Evolutionary conservation across 2,329 filamentous ascomycete genomes (phyloP).

Genomic region (Aspergillus sp.): DNA sequence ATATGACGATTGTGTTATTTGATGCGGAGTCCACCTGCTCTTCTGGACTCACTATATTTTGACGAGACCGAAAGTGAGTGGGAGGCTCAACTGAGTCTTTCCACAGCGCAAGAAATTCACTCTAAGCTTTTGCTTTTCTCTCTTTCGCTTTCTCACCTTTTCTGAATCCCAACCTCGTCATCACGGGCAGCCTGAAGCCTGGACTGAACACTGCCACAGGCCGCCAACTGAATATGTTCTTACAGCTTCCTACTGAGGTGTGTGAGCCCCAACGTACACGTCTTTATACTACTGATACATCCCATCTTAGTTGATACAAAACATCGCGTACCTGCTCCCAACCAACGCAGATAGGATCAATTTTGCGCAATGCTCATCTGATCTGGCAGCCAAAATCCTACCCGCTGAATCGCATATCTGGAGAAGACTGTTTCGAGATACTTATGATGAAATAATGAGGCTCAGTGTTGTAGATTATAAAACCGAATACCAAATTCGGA

Average conservation of each 20-base stretch:
- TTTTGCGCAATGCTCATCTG: slow-evolving; percentile 28
- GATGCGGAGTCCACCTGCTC: neutral
- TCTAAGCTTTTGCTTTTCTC: neutral
- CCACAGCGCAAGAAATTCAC: neutral
- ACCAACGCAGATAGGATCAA: slow-evolving; percentile 32
- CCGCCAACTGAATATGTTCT: neutral
- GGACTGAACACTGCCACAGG: neutral
- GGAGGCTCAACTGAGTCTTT: no score
- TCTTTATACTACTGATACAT: neutral
- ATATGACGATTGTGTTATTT: no score
- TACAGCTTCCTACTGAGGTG: slow-evolving; percentile 16
- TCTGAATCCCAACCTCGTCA: neutral
- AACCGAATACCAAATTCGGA: slow-evolving; percentile 36
- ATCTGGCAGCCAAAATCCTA: slow-evolving; percentile 25
- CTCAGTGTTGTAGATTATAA: slow-evolving; percentile 25
- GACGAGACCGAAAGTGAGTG: neutral
- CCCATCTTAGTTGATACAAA: slow-evolving; percentile 30
- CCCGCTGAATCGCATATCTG: slow-evolving; percentile 33
- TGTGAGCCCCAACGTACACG: neutral
- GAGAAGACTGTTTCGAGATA: slow-evolving; percentile 31
- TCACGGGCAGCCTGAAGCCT: no score
- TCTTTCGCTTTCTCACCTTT: neutral
- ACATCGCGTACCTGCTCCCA: slow-evolving; percentile 28
- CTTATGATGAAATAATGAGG: slow-evolving; percentile 32
- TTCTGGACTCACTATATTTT: neutral